Evolutionary conservation across 176 grass and related monocot species (phyloP).

Genomic region (Neostapfia colusana): DNA sequence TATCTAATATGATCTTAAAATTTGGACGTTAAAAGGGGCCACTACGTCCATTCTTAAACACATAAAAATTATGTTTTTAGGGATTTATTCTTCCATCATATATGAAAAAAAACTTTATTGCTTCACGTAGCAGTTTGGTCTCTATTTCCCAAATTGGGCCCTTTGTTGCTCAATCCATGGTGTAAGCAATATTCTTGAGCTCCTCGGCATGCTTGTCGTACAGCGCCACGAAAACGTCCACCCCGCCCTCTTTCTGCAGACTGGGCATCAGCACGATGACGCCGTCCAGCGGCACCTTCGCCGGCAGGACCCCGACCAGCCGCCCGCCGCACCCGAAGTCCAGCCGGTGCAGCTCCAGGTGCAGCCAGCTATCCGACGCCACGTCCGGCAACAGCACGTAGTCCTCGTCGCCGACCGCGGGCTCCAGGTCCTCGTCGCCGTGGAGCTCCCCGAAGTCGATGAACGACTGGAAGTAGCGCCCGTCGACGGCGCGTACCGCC

Average conservation of each 20-base stretch:
- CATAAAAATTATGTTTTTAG: no score
- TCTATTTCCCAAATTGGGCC: no score
- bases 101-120: no score
- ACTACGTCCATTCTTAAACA: no score
- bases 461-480: conserved; percentile 52
- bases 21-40: no score
- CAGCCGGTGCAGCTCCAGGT: conserved; percentile 38
- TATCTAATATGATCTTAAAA: no score
- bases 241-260: conserved; percentile 32
- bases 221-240: conserved; percentile 51
- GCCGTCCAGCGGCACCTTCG: conserved; percentile 44
- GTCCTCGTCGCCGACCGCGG: not conserved
- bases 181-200: conserved; percentile 40
- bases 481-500: conserved; percentile 26
- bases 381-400: conserved; percentile 40
- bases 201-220: conserved; percentile 36
- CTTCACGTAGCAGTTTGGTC: no score
- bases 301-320: conserved; percentile 41
- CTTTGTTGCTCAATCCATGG: conserved; percentile 22
- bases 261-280: conserved; percentile 48
- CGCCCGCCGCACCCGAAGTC: conserved; percentile 50
- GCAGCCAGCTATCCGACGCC: conserved; percentile 51
- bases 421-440: conserved; percentile 32
- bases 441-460: conserved; percentile 54
- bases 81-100: no score